Percentiles rank a stretch among this genome's conserved stretches.
Evolutionary conservation across 768 basidiomycete genomes (phyloP).

Genomic region (Naganishia kalamii): DNA sequence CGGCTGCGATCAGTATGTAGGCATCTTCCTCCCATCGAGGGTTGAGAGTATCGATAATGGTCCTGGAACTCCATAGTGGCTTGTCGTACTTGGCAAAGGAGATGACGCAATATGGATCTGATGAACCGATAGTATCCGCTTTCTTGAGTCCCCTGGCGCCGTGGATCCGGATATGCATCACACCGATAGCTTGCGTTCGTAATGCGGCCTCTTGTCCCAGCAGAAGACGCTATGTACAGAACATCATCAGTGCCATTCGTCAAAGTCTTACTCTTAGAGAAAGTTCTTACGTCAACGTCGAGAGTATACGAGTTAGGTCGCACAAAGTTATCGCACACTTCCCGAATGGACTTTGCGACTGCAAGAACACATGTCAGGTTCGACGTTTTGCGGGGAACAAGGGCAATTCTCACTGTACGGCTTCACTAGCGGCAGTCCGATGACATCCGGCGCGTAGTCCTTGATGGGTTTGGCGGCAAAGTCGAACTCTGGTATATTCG

Average conservation of each 20-base stretch:
- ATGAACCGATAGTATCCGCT: slow-evolving; percentile 41
- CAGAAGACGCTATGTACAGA: slow-evolving; percentile 31
- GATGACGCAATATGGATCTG: slow-evolving; percentile 45
- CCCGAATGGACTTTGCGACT: slow-evolving; percentile 31
- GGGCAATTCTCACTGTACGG: slow-evolving; percentile 34
- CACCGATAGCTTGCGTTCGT: slow-evolving; percentile 39
- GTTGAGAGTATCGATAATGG: slow-evolving; percentile 38
- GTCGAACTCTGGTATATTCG: slow-evolving; percentile 43
- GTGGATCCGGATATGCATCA: slow-evolving; percentile 42
- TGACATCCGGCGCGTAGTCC: slow-evolving; percentile 39
- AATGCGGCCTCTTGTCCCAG: slow-evolving; percentile 41
- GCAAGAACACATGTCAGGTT: neutral
- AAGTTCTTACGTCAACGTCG: slow-evolving; percentile 44
- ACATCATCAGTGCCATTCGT: slow-evolving; percentile 22
- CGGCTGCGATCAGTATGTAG: slow-evolving; percentile 39
- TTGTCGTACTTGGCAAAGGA: slow-evolving; percentile 42
- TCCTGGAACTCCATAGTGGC: slow-evolving; percentile 45
- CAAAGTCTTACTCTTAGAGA: no score
- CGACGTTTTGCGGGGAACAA: neutral
- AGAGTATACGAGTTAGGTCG: slow-evolving; percentile 42
- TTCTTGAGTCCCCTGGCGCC: slow-evolving; percentile 35
- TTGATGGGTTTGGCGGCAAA: slow-evolving; percentile 45
- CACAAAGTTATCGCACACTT: slow-evolving; percentile 45
- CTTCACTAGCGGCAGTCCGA: slow-evolving; percentile 44
- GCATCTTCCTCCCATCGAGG: slow-evolving; percentile 47